A percentile compares a stretch with the other conserved stretches of the same genome.
phyloP scores from a whole-genome alignment of 768 basidiomycete species.

The Collybia mongolica region DNA sequence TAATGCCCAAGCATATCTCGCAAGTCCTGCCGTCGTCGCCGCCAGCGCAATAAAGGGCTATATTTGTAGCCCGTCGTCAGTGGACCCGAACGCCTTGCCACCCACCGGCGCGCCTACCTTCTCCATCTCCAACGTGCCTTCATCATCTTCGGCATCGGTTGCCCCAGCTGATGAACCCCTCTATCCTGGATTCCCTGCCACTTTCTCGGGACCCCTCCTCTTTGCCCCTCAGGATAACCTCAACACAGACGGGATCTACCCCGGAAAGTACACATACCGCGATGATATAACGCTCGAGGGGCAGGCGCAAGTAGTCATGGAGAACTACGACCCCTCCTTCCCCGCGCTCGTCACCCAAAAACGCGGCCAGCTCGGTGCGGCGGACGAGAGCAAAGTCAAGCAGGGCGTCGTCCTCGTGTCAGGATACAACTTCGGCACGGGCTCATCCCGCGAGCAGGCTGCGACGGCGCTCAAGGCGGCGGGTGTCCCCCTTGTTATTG shows the following conservation, averaged over 20 bases:
- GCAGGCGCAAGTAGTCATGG: constrained; percentile 97
- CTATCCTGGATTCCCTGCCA: constrained; percentile 77
- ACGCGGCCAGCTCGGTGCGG: constrained; percentile 21
- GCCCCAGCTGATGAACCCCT: constrained; percentile 56
- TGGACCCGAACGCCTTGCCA: constrained; percentile 54
- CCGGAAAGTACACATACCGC: constrained; percentile 98
- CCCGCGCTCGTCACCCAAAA: constrained; percentile 65
- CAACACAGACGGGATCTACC: constrained; percentile 98
- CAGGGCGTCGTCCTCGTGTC: constrained; percentile 80
- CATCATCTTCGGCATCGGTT: constrained; percentile 24
- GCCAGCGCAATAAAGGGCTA: constrained; percentile 92
- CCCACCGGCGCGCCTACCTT: constrained; percentile 54
- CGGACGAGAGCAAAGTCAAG: constrained; percentile 29
- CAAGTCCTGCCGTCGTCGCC: constrained; percentile 95
- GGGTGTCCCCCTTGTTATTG: constrained; percentile 89
- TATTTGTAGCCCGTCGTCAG: constrained; percentile 78
- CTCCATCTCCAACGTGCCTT: constrained; percentile 40
- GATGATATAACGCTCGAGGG: constrained; percentile 95
- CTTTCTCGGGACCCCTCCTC: constrained; percentile 82
- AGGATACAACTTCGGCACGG: constrained; percentile 98
- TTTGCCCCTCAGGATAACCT: constrained; percentile 97
- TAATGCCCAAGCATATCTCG: constrained; percentile 92
- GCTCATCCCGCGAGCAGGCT: constrained; percentile 97
- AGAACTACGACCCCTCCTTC: constrained; percentile 95
- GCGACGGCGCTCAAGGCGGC: constrained; percentile 96